Percentiles rank a stretch among this genome's conserved stretches.
phyloP scores from a whole-genome alignment of 73 alveolate species.

The Stentor roeselii region DNA sequence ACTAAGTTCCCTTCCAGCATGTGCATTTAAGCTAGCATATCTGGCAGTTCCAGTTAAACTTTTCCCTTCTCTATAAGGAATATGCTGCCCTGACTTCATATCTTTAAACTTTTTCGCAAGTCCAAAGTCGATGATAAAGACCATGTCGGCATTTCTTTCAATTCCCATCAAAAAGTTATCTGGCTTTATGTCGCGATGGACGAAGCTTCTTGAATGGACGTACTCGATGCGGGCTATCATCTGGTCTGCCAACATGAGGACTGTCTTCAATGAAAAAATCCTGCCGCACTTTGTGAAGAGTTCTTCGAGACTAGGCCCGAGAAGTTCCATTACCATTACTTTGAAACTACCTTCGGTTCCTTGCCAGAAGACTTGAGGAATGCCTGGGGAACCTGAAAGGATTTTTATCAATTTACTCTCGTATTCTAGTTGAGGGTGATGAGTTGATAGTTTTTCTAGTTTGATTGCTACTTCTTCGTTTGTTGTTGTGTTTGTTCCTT shows the following conservation, averaged over 20 bases:
- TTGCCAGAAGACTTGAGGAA: slow-evolving; percentile 64
- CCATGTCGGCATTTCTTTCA: slow-evolving; percentile 35
- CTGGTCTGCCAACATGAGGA: slow-evolving; percentile 68
- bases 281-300: slow-evolving; percentile 47
- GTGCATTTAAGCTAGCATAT: slow-evolving; percentile 66
- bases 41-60: slow-evolving; percentile 60
- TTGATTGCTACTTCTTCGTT: slow-evolving; percentile 73
- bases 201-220: slow-evolving; percentile 51
- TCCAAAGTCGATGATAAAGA: slow-evolving; percentile 59
- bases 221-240: slow-evolving; percentile 58
- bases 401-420: slow-evolving; percentile 63
- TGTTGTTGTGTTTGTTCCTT: slow-evolving; percentile 74
- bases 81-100: slow-evolving; percentile 50
- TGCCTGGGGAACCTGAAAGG: slow-evolving; percentile 70
- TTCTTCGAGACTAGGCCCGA: slow-evolving; percentile 72
- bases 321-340: slow-evolving; percentile 76
- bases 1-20: slow-evolving; percentile 61
- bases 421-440: slow-evolving; percentile 62
- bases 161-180: slow-evolving; percentile 66
- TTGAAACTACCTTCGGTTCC: slow-evolving; percentile 77
- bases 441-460: slow-evolving; percentile 47
- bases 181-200: slow-evolving; percentile 70
- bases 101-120: slow-evolving; percentile 70
- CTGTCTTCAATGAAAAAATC: slow-evolving; percentile 55
- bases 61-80: slow-evolving; percentile 35